Base-by-base conservation (phyloP, 1,284 basidiomycete species). In the Pseudozyma sp. region DNA sequence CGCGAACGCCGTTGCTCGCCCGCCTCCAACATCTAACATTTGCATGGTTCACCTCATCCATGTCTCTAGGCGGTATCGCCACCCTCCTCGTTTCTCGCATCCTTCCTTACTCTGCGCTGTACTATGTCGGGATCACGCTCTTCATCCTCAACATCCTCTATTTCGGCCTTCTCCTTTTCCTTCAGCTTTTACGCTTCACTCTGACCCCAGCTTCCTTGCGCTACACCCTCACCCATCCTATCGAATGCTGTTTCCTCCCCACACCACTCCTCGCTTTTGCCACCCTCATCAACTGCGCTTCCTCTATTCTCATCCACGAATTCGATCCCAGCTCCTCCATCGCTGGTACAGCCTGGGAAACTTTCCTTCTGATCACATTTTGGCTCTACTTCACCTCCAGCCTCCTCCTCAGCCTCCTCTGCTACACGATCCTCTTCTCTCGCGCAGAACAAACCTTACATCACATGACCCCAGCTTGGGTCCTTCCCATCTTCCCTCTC, bases 401-500 rank as follows among this genome's bases (percentile, higher is more conserved):
- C 4, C 14, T 65, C 1, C 0, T 58, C 5, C 7, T 65, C 34
- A 58, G 58, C 19, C 16, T 60, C 13, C 54, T 53, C 0, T 70
- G 68, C 54, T 70, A 64, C 13, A 64, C 61, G 11, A 31, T 11
- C 16, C 21, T 70, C 1, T 66, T 58, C 14, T 25, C 35, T 1
- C 13, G 52, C 12, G 47, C 51, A 1, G 59, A 75, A 44, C 60
- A 60, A 25, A 59, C 39, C 11, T n/a, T 74, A 45, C 57, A 61
- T 19, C 50, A 67, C 16, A 70, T 77, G 71, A 67, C 51, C 21
- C 71, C 76, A 8, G 70, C 35, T 3, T 74, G 66, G 66, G 62
- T 75, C 5, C 43, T 77, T 13, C 76, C 76, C 9, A 65, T 75
- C 45, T 77, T 77, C 39, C 76, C 71, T 8, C 58, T 61, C n/a